Base-by-base conservation (phyloP, 1,139 yeast genomes). In the Taphrina pruni region DNA sequence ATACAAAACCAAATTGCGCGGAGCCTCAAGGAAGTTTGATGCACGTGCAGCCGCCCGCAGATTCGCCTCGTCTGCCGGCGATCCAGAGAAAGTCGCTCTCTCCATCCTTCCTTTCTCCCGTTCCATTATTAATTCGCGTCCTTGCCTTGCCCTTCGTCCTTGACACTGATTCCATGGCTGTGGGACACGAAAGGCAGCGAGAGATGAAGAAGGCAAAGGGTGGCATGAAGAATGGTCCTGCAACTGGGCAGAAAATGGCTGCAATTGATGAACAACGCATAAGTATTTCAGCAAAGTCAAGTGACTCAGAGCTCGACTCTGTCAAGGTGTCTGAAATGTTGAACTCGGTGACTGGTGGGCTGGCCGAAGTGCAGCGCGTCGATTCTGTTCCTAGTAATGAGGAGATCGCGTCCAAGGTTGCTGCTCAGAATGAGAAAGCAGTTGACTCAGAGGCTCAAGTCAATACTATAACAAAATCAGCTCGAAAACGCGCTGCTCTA, bases 301-400 rank as follows among this genome's bases (percentile, higher is more conserved):
- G 36, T 36, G 60, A 56, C 41, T 39, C 50, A 20, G 50, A 26
- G 36, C 50, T 41, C 14, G 60, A 56, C 21, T 38, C 50, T 14
- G 38, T 21, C 26, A 56, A 56, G 21, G 60, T 56, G 20, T 26
- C 50, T 12, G 60, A 56, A 39, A 56, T 56, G 60, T 21, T 56
- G 50, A 35, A 56, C 17, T 21, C 43, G 12, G 14, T 20, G 12
- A 56, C 60, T 17, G 60, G 60, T 6, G 60, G 60, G 12, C 26
- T 54, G 21, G 58, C 58, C 17, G 58, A 54, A 6, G 58, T 38
- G 26, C 41, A 54, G 17, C 26, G 12, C 6, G 11, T 26, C 7
- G 35, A 12, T 8, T 26, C 8, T 12, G 17, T 14, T 26, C 6
- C n/a, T 46, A 5, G 51, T 2, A 8, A 12, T 9, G 51, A 46